Conservation (phyloP, 1,139 yeast genomes). For the Hyphopichia pseudoburtonii region DNA sequence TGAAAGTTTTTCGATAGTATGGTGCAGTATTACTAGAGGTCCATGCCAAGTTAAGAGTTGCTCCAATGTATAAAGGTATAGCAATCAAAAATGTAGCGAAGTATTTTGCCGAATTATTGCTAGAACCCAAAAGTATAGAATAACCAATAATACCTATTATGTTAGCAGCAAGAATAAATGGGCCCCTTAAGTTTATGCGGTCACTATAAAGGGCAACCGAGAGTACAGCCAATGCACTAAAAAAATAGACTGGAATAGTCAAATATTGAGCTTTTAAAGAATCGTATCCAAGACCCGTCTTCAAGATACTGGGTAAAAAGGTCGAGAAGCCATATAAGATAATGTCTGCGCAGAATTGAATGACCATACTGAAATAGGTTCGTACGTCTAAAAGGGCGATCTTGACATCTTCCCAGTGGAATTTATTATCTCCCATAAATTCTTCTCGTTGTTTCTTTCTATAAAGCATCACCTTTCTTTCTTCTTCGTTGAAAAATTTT, state of each 20-base stretch:
- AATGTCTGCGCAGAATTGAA: slow-evolving; percentile 48
- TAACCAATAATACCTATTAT: slow-evolving; percentile 40
- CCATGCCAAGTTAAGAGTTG: slow-evolving; percentile 48
- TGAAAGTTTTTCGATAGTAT: slow-evolving; percentile 45
- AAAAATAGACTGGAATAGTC: slow-evolving; percentile 49
- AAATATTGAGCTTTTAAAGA: slow-evolving; percentile 45
- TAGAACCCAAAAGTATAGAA: slow-evolving; percentile 29
- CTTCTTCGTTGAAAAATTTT: slow-evolving; percentile 19
- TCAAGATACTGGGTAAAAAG: slow-evolving; percentile 46
- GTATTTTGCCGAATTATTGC: slow-evolving; percentile 37
- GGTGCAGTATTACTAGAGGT: slow-evolving; percentile 44
- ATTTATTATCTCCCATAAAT: slow-evolving; percentile 26
- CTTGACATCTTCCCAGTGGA: slow-evolving; percentile 41
- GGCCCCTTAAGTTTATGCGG: slow-evolving; percentile 14
- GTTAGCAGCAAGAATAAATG: slow-evolving; percentile 19
- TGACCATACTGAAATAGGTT: slow-evolving; percentile 36
- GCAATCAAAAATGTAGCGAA: slow-evolving; percentile 48
- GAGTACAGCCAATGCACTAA: slow-evolving; percentile 40
- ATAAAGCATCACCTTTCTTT: slow-evolving; percentile 21
- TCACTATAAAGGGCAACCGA: slow-evolving; percentile 42
- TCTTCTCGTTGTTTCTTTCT: slow-evolving; percentile 23
- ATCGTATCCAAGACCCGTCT: slow-evolving; percentile 43
- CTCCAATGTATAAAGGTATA: slow-evolving; percentile 36
- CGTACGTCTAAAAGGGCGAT: slow-evolving; percentile 40
- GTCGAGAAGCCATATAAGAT: slow-evolving; percentile 50